Conservation (phyloP, 73 alveolate genomes). For the Tetrahymena thermophila region DNA sequence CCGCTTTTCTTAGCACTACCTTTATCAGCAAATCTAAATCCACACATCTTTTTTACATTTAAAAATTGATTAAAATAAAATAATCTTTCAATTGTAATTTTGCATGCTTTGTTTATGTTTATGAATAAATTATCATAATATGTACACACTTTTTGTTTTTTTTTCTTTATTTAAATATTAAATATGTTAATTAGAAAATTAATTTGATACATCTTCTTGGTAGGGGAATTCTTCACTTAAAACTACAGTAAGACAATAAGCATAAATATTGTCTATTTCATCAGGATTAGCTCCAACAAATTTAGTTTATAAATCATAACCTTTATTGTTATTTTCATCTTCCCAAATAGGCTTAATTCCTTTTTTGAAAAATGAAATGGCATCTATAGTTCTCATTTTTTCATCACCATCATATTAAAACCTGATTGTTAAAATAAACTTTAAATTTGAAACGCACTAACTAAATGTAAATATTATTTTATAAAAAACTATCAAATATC, state of each 20-base stretch:
- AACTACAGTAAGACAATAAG: neutral
- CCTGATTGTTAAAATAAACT: neutral
- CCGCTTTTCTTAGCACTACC: neutral
- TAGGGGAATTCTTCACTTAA: neutral
- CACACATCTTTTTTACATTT: neutral
- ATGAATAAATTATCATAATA: too few relatives aligned
- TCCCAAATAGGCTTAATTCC: neutral
- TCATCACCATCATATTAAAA: neutral
- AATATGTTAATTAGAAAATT: too few relatives aligned
- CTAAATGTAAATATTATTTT: too few relatives aligned
- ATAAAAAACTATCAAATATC: too few relatives aligned
- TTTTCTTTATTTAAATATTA: too few relatives aligned
- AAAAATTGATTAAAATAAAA: neutral
- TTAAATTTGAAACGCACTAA: too few relatives aligned
- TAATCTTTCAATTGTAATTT: neutral
- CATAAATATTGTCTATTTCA: neutral
- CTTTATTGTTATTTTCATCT: neutral
- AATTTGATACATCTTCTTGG: neutral
- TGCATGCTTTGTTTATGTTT: too few relatives aligned
- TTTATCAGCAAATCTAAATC: conserved; percentile 1
- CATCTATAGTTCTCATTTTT: neutral
- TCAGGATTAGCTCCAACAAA: neutral
- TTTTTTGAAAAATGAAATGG: neutral
- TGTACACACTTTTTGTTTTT: too few relatives aligned
- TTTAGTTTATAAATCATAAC: neutral